A percentile compares a stretch with the other conserved stretches of the same genome.
phyloP scores from a whole-genome alignment of 1,284 basidiomycete genomes.

The Melampsora americana region DNA sequence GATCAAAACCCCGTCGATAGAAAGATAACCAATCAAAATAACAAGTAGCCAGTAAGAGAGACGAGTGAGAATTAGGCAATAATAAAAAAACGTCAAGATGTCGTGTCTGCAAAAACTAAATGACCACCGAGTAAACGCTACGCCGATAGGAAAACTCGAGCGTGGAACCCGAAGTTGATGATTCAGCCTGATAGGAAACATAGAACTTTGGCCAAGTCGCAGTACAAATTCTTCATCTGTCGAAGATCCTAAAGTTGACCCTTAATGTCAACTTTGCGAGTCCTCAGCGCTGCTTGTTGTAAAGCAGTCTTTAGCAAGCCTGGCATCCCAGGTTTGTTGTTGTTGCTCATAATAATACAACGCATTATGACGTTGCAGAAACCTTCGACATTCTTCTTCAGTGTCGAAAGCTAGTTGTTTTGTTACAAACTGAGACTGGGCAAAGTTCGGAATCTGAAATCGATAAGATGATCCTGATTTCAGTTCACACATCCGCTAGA shows the following conservation, averaged over 20 bases:
- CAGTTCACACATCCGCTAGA: not conserved
- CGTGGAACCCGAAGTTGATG: no score
- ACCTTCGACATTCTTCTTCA: conserved; percentile 64
- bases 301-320: conserved; percentile 56
- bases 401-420: conserved; percentile 79
- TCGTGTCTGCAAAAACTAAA: no score
- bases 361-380: conserved; percentile 69
- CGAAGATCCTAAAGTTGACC: conserved; percentile 55
- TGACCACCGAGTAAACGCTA: no score
- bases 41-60: no score
- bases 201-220: no score
- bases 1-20: no score
- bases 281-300: conserved; percentile 55
- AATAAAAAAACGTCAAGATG: no score
- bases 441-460: conserved; percentile 69
- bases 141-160: no score
- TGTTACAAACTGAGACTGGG: conserved; percentile 72
- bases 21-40: no score
- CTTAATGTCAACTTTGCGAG: conserved; percentile 60
- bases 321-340: conserved; percentile 57
- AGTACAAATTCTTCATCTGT: not conserved
- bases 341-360: conserved; percentile 51
- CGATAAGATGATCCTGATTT: conserved; percentile 14
- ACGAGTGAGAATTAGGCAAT: no score
- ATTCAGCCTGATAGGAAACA: no score